Evolutionary conservation across 345 rosid species (phyloP).

Genomic region (Citrus reticulata): DNA sequence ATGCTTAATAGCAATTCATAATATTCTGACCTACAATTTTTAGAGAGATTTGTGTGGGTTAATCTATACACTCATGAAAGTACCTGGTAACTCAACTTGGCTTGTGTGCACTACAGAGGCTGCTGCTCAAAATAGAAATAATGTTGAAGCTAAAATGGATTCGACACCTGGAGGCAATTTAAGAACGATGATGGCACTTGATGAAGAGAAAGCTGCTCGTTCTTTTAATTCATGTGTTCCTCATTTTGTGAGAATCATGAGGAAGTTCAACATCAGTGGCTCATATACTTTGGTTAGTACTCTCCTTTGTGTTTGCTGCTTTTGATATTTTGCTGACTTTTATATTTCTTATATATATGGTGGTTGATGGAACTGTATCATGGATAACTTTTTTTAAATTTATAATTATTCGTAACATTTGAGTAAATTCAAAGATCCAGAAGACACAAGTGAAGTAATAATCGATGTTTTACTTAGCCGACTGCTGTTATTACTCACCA

Average conservation of each 20-base stretch:
- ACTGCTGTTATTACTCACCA: neutral
- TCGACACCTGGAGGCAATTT: conserved; percentile 23
- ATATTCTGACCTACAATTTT: neutral
- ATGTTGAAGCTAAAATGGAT: conserved; percentile 15
- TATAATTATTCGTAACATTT: neutral
- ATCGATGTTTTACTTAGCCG: neutral
- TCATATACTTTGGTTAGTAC: conserved; percentile 53
- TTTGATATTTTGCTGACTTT: neutral
- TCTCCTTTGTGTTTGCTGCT: neutral
- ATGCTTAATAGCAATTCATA: neutral
- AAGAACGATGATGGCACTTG: conserved; percentile 36
- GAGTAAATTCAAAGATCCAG: neutral
- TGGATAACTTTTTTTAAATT: neutral
- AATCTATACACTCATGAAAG: neutral
- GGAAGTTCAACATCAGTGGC: conserved; percentile 59
- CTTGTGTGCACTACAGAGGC: conserved; percentile 14
- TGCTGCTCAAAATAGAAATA: conserved; percentile 6
- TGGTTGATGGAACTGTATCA: neutral
- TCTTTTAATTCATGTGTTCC: conserved; percentile 51
- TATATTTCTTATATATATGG: neutral
- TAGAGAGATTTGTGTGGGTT: neutral
- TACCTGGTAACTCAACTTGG: neutral
- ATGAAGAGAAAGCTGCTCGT: conserved; percentile 49
- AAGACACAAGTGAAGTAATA: neutral
- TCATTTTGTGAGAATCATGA: conserved; percentile 57